Percentiles rank a stretch among this genome's conserved stretches.
Evolutionary conservation across 164 flowering plant species (phyloP).

Genomic region (Amborella trichopoda): DNA sequence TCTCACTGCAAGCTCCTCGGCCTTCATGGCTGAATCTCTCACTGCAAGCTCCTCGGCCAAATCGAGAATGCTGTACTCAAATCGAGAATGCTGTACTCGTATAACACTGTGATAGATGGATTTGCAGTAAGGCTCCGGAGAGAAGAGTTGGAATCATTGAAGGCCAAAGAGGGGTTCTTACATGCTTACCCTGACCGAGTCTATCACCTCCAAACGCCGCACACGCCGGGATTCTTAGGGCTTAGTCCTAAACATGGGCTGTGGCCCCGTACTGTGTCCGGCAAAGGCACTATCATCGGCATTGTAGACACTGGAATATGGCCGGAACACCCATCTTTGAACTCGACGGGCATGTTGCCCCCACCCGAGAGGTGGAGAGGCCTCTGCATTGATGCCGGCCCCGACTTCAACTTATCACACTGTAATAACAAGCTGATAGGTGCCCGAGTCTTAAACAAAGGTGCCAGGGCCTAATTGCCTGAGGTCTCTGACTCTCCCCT

Average conservation of each 20-base stretch:
- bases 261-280: constrained; percentile 5
- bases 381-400: constrained; percentile 21
- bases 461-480: not conserved
- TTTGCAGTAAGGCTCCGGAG: constrained; percentile 12
- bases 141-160: constrained; percentile 7
- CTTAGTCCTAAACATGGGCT: not conserved
- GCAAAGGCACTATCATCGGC: constrained; percentile 29
- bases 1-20: no score
- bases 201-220: constrained; percentile 2
- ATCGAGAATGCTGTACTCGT: constrained; percentile 10
- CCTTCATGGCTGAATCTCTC: no score
- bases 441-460: constrained; percentile 4
- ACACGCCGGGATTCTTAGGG: not conserved
- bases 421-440: constrained; percentile 11
- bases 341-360: constrained; percentile 23
- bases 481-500: constrained; percentile 10
- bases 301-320: constrained; percentile 27
- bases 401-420: not conserved
- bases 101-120: constrained; percentile 11
- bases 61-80: no score
- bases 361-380: constrained; percentile 67
- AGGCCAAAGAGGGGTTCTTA: constrained; percentile 8
- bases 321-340: constrained; percentile 15
- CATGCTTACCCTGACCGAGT: constrained; percentile 1
- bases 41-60: no score